Evolutionary conservation across 1,284 basidiomycete genomes (phyloP).

Genomic region (Coniferiporia sulphurascens): DNA sequence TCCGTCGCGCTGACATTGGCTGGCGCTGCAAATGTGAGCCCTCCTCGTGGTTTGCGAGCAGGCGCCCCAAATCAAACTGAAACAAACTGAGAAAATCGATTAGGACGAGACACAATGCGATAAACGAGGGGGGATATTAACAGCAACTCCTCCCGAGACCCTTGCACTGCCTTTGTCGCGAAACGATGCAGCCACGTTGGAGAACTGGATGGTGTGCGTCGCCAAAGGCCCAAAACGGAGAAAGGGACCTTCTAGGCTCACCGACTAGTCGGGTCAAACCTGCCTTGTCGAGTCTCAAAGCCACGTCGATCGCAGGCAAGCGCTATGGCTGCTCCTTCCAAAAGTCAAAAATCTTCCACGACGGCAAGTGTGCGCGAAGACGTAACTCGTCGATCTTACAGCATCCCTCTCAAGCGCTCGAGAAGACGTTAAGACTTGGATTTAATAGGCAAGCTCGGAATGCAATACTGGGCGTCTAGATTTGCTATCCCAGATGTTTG

Average conservation of each 20-base stretch:
- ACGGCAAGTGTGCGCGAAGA: background rate
- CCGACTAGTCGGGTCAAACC: conserved; percentile 13
- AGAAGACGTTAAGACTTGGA: no score
- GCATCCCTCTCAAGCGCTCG: background rate
- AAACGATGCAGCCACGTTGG: background rate
- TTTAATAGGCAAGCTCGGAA: background rate
- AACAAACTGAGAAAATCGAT: conserved; percentile 4
- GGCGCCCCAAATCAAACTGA: background rate
- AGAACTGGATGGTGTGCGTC: background rate
- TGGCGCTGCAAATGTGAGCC: background rate
- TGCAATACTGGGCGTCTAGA: background rate
- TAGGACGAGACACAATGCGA: background rate
- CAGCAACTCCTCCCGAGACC: background rate
- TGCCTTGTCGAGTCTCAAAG: conserved; percentile 12
- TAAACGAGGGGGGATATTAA: background rate
- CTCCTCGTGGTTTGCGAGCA: conserved; percentile 9
- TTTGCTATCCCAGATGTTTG: no score
- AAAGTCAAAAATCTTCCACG: conserved; percentile 9
- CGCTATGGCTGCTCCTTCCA: background rate
- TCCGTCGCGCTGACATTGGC: conserved; percentile 18
- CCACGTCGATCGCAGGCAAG: no score
- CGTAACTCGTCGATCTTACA: conserved; percentile 9
- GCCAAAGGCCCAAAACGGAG: background rate
- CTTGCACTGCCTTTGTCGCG: background rate
- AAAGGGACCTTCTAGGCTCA: background rate